A percentile compares a stretch with the other conserved stretches of the same genome.
phyloP scores from a whole-genome alignment of 1,284 basidiomycete species.

The Amylostereum areolatum region DNA sequence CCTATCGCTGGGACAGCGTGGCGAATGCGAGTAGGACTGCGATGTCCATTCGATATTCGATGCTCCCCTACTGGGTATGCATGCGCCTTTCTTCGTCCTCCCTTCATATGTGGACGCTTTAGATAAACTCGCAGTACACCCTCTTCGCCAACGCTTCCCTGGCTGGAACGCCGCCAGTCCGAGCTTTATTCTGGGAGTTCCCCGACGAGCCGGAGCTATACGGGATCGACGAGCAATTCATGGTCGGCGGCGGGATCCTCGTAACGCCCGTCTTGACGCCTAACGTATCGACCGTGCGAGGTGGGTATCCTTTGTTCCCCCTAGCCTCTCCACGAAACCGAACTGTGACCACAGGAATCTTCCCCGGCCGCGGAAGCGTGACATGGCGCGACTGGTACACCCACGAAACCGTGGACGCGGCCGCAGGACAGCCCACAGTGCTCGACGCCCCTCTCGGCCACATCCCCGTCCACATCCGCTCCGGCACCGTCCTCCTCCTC shows the following conservation, averaged over 20 bases:
- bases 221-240: conserved; percentile 60
- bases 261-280: conserved; percentile 70
- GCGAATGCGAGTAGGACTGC: conserved; percentile 68
- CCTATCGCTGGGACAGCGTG: conserved; percentile 72
- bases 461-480: conserved; percentile 66
- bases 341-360: conserved; percentile 35
- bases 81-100: conserved; percentile 1
- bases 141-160: conserved; percentile 67
- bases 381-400: conserved; percentile 78
- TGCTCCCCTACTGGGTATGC: conserved; percentile 72
- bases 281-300: conserved; percentile 46
- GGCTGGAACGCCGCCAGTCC: conserved; percentile 60
- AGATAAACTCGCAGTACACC: conserved; percentile 43
- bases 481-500: conserved; percentile 52
- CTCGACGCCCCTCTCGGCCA: conserved; percentile 56
- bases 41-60: conserved; percentile 57
- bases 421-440: conserved; percentile 33
- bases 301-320: conserved; percentile 23
- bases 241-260: conserved; percentile 64
- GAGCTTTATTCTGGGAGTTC: conserved; percentile 75
- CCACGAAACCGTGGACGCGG: conserved; percentile 42
- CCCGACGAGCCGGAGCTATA: conserved; percentile 63
- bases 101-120: conserved; percentile 1
- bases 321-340: not conserved
- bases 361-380: conserved; percentile 55